Conservation (phyloP, 148 eudicot species). For the Fagopyrum tataricum region DNA sequence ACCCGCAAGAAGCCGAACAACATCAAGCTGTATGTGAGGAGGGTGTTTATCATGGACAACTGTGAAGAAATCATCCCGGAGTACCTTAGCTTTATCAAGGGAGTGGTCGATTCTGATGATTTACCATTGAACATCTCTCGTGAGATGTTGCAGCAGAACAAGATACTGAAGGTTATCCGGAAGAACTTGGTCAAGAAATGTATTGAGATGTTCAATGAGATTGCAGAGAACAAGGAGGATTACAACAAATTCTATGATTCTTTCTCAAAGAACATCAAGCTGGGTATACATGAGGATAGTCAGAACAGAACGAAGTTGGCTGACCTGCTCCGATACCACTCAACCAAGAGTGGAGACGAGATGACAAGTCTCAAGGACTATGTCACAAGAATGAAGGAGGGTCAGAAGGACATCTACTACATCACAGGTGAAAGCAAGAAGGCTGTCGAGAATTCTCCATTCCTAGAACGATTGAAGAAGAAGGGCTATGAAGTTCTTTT, state of each 20-base stretch:
- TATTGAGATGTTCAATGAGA: slow-evolving; percentile 87
- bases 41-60: slow-evolving; percentile 92
- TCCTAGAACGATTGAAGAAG: slow-evolving; percentile 79
- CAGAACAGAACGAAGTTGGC: slow-evolving; percentile 76
- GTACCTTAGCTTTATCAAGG: slow-evolving; percentile 87
- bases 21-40: slow-evolving; percentile 86
- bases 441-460: slow-evolving; percentile 89
- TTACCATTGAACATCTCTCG: slow-evolving; percentile 88
- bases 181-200: slow-evolving; percentile 92
- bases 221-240: slow-evolving; percentile 88
- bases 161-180: slow-evolving; percentile 89
- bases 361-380: slow-evolving; percentile 80
- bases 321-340: slow-evolving; percentile 69
- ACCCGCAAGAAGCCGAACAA: slow-evolving; percentile 83
- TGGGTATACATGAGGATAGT: slow-evolving; percentile 88
- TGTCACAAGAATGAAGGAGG: slow-evolving; percentile 90
- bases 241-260: slow-evolving; percentile 87
- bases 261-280: slow-evolving; percentile 74
- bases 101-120: slow-evolving; percentile 88
- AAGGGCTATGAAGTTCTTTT: slow-evolving; percentile 77
- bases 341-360: slow-evolving; percentile 86
- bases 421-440: slow-evolving; percentile 89
- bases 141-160: slow-evolving; percentile 88
- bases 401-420: slow-evolving; percentile 81
- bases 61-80: slow-evolving; percentile 91